phyloP scores from a whole-genome alignment of 441 rosid species.

The Populus trichocarpa region DNA sequence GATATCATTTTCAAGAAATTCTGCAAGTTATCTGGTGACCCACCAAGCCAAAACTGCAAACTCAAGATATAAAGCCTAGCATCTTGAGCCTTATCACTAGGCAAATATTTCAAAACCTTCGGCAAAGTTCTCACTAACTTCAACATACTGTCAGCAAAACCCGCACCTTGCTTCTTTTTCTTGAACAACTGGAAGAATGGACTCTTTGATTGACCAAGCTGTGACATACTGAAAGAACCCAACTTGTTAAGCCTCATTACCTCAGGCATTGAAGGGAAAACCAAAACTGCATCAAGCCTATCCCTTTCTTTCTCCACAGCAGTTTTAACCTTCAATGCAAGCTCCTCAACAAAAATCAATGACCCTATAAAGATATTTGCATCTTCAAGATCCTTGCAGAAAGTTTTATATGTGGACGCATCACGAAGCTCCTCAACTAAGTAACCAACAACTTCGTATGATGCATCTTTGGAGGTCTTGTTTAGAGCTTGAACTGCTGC shows the following conservation, averaged over 20 bases:
- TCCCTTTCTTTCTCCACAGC: conserved; percentile 97
- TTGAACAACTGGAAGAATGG: conserved; percentile 94
- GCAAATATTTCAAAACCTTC: conserved; percentile 90
- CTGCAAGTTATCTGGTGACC: conserved; percentile 92
- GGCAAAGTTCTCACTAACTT: conserved; percentile 94
- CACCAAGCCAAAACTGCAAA: conserved; percentile 97
- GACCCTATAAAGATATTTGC: conserved; percentile 95
- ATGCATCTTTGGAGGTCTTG: conserved; percentile 53
- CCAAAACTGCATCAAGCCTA: conserved; percentile 91
- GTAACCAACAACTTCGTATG: conserved; percentile 85
- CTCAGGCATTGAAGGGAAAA: conserved; percentile 99
- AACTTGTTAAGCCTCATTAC: conserved; percentile 94
- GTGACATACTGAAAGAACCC: conserved; percentile 98
- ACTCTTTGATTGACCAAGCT: conserved; percentile 94
- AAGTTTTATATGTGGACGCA: conserved; percentile 53
- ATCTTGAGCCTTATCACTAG: conserved; percentile 94
- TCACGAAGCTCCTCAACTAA: conserved; percentile 90
- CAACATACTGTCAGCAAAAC: conserved; percentile 94
- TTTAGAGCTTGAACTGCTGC: conserved; percentile 78
- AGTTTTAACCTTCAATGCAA: conserved; percentile 78
- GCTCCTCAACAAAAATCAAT: conserved; percentile 89
- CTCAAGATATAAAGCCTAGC: conserved; percentile 95
- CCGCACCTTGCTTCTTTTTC: conserved; percentile 93
- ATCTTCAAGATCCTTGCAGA: conserved; percentile 83
- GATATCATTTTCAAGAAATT: conserved; percentile 97